Conservation (phyloP, 176 grass and related monocot species). For the Rhynchospora pubera region DNA sequence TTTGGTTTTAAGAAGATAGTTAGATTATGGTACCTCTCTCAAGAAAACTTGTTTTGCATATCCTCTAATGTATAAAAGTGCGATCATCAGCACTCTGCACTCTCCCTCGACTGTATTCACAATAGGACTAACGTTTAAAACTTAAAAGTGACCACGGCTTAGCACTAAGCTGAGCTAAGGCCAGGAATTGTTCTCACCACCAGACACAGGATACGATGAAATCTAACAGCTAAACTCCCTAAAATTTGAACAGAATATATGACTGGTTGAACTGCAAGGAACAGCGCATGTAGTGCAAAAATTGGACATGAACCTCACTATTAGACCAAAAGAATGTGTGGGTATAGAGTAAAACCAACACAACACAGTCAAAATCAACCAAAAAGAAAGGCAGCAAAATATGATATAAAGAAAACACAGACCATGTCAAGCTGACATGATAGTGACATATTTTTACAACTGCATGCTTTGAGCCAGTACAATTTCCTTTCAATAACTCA, state of each 20-base stretch:
- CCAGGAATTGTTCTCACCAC: neutral
- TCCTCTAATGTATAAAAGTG: neutral
- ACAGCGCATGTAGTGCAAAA: neutral
- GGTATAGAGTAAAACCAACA: neutral
- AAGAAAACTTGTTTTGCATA: neutral
- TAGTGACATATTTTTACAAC: neutral
- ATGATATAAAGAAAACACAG: neutral
- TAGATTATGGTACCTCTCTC: neutral
- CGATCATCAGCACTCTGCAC: neutral
- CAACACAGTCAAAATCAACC: neutral
- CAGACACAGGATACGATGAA: neutral
- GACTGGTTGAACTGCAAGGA: neutral
- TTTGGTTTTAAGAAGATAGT: neutral
- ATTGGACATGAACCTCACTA: neutral
- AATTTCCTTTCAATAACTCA: neutral
- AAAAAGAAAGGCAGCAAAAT: neutral
- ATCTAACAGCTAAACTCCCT: neutral
- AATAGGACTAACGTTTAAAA: neutral
- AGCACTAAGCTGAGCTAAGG: neutral
- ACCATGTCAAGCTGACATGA: neutral
- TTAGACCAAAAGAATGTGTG: neutral
- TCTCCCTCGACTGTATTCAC: neutral
- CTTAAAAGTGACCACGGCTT: neutral
- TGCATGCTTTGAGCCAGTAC: constrained; percentile 1
- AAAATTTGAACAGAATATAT: neutral